Evolutionary conservation across 139 green algal species (phyloP).

Genomic region (Gonium pectorale): DNA sequence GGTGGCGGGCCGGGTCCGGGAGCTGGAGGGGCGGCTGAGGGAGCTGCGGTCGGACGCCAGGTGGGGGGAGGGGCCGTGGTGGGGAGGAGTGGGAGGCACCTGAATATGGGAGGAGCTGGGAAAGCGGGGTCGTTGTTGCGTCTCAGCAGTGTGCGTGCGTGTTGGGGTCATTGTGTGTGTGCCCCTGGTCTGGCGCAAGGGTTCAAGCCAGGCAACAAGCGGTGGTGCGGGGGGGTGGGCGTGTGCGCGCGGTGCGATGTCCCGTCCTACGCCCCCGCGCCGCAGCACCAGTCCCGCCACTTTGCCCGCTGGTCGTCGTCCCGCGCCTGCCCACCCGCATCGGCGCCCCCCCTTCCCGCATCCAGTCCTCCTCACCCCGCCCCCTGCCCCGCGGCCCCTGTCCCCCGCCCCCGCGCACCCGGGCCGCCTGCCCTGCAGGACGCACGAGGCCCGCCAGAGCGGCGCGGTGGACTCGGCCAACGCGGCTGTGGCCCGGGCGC

Average conservation of each 20-base stretch:
- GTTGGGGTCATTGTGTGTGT: too few species aligned
- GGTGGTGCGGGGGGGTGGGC: too few species aligned
- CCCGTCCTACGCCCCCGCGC: too few species aligned
- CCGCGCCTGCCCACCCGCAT: neutral
- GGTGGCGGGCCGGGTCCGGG: constrained; percentile 30
- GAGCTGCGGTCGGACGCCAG: constrained; percentile 53
- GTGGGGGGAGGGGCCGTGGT: constrained; percentile 1
- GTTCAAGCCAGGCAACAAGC: too few species aligned
- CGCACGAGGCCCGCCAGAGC: constrained; percentile 54
- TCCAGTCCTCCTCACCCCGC: neutral
- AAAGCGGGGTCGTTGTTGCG: too few species aligned
- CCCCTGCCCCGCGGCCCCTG: neutral
- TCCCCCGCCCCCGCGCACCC: neutral
- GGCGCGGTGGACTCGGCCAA: constrained; percentile 42
- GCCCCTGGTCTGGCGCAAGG: too few species aligned
- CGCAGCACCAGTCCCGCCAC: too few species aligned
- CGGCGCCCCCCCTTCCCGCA: neutral
- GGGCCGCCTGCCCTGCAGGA: constrained; percentile 21
- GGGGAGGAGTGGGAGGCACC: too few species aligned
- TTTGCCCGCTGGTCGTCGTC: neutral
- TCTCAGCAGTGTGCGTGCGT: too few species aligned
- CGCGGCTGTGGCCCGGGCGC: constrained; percentile 44
- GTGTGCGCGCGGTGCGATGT: too few species aligned
- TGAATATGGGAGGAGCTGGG: too few species aligned
- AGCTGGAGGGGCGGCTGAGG: constrained; percentile 38